These are phyloP conservation scores for Omphalotus olearius DNA, from an alignment of 1,284 basidiomycete species.

Conservation along the genomic window DNA sequence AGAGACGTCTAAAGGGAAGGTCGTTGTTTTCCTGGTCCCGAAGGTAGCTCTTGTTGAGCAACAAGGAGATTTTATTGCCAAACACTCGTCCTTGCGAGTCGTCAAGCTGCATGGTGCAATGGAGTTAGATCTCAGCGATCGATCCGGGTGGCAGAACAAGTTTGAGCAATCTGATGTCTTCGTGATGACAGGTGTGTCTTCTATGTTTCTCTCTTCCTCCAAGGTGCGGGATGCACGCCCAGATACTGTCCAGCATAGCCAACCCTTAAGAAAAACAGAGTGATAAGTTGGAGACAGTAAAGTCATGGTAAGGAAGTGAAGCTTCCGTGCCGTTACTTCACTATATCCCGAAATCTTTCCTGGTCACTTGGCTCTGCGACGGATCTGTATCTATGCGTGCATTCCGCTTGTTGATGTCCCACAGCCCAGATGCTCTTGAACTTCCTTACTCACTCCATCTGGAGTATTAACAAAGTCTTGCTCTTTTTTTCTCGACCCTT, in stretches of 20 bases:
- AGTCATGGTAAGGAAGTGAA: slow-evolving; percentile 1
- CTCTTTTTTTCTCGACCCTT: neutral
- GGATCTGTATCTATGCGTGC: neutral
- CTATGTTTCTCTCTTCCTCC: neutral
- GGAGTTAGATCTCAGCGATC: slow-evolving; percentile 66
- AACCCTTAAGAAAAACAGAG: neutral
- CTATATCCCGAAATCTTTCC: neutral
- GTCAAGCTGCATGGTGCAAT: slow-evolving; percentile 63
- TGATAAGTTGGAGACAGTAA: neutral
- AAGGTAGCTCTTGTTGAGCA: slow-evolving; percentile 81
- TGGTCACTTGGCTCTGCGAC: too few species aligned
- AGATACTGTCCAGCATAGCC: neutral
- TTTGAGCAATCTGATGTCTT: slow-evolving; percentile 67
- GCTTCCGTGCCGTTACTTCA: slow-evolving; percentile 5
- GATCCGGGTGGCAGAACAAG: slow-evolving; percentile 58
- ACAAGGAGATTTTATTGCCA: slow-evolving; percentile 66
- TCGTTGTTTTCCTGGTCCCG: slow-evolving; percentile 73
- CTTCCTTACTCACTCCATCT: slow-evolving; percentile 73
- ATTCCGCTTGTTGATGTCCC: slow-evolving; percentile 1
- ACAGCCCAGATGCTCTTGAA: slow-evolving; percentile 80
- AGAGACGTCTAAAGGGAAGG: slow-evolving; percentile 42
- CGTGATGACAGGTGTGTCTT: slow-evolving; percentile 69
- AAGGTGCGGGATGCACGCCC: neutral
- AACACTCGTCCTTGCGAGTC: slow-evolving; percentile 62
- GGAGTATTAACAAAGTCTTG: slow-evolving; percentile 58